These are phyloP conservation scores for Aspergillus sp. DNA, from an alignment of 2,329 filamentous ascomycete species.

Conservation along the genomic window DNA sequence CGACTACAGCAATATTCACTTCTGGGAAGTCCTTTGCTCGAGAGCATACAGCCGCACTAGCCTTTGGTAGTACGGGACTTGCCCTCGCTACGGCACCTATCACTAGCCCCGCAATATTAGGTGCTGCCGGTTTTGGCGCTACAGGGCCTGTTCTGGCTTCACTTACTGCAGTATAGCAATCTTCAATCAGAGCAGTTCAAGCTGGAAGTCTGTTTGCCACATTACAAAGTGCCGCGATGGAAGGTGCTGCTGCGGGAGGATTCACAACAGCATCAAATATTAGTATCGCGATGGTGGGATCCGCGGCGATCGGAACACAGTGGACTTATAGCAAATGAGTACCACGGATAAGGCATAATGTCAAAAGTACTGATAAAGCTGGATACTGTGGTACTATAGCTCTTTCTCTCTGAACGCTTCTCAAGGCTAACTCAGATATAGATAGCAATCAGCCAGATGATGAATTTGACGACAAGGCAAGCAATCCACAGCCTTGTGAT, in stretches of 20 bases:
- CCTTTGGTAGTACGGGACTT: constrained; percentile 12
- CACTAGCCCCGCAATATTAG: constrained; percentile 10
- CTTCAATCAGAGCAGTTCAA: constrained; percentile 13
- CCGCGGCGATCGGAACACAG: constrained; percentile 2
- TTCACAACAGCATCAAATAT: constrained; percentile 10
- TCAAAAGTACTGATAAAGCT: background rate
- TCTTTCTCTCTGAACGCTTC: background rate
- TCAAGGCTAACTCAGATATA: constrained; percentile 11
- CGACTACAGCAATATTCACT: background rate
- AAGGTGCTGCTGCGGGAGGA: constrained; percentile 8
- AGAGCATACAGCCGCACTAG: constrained; percentile 13
- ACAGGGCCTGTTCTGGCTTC: constrained; percentile 12
- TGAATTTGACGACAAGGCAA: too few species aligned
- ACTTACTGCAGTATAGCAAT: constrained; percentile 13
- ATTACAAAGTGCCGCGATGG: constrained; percentile 14
- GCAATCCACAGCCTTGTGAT: background rate
- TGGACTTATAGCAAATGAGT: background rate
- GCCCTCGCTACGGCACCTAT: constrained; percentile 13
- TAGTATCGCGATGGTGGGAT: constrained; percentile 6
- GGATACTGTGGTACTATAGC: background rate
- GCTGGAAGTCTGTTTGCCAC: constrained; percentile 13
- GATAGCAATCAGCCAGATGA: constrained; percentile 2
- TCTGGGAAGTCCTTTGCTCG: constrained; percentile 1
- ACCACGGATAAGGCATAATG: background rate
- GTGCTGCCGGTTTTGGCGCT: constrained; percentile 11